Evolutionary conservation across 2,329 filamentous ascomycete genomes (phyloP).

Genomic region (Phoma sp.): DNA sequence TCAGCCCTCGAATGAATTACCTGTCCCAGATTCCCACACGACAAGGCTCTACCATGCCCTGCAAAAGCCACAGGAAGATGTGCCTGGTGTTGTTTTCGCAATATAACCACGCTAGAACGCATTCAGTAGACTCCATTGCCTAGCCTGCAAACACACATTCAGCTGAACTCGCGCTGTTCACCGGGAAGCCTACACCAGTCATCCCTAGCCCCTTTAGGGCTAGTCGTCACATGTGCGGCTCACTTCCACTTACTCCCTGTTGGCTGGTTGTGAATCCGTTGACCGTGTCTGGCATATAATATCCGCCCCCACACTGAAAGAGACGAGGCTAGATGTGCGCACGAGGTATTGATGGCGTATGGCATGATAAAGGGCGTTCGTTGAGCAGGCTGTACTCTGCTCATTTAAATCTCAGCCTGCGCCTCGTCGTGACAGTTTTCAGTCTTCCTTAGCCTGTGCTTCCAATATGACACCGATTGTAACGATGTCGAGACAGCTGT

Average conservation of each 20-base stretch:
- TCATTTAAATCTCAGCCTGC: constrained; percentile 6
- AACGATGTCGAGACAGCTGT: constrained; percentile 26
- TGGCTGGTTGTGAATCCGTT: constrained; percentile 5
- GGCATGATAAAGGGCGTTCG: constrained; percentile 12
- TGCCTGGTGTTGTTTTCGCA: neutral
- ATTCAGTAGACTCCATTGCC: constrained; percentile 1
- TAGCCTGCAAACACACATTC: neutral
- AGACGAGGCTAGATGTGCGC: constrained; percentile 14
- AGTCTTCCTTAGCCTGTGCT: neutral
- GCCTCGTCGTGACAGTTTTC: neutral
- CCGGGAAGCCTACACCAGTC: neutral
- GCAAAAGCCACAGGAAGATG: neutral
- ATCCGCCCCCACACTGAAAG: constrained; percentile 4
- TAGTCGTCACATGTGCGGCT: constrained; percentile 4
- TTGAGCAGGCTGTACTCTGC: constrained; percentile 3
- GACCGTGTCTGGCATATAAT: constrained; percentile 15
- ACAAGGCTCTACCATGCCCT: constrained; percentile 9
- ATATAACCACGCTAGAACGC: neutral
- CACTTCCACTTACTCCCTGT: constrained; percentile 4
- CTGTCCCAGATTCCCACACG: constrained; percentile 1
- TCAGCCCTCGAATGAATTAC: constrained; percentile 5
- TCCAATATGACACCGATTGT: neutral
- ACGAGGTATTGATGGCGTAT: constrained; percentile 10
- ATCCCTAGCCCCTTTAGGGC: constrained; percentile 3
- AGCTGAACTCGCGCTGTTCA: neutral